Percentiles rank a stretch among this genome's conserved stretches.
These are phyloP conservation scores for Lithospermum erythrorhizon DNA, from an alignment of 257 asterid species.

Conservation along the genomic window DNA sequence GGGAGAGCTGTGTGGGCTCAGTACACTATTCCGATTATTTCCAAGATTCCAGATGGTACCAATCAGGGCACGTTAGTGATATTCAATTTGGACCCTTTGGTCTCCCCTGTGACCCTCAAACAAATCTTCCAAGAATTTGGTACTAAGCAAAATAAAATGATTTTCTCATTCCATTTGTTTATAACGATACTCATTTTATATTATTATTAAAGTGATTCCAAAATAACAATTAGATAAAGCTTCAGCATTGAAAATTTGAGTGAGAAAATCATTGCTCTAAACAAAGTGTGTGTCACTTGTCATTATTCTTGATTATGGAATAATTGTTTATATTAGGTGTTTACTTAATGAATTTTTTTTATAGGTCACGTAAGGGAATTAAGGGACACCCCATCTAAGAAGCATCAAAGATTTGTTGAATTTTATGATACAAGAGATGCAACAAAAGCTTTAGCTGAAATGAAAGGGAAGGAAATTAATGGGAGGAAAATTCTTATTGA, in stretches of 20 bases:
- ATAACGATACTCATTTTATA: too few species aligned
- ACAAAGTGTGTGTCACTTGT: neutral
- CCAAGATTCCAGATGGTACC: constrained; percentile 53
- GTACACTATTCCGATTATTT: constrained; percentile 43
- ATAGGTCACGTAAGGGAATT: constrained; percentile 80
- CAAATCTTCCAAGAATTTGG: constrained; percentile 56
- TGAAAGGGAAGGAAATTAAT: constrained; percentile 44
- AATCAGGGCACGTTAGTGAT: constrained; percentile 88
- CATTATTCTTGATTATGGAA: too few species aligned
- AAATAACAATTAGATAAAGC: too few species aligned
- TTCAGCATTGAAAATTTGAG: too few species aligned
- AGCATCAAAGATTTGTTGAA: constrained; percentile 66
- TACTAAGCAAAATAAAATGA: too few species aligned
- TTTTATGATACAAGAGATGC: constrained; percentile 71
- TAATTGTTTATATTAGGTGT: neutral
- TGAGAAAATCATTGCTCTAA: too few species aligned
- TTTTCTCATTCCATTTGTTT: too few species aligned
- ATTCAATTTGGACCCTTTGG: constrained; percentile 49
- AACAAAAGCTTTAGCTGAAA: constrained; percentile 46
- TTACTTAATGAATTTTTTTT: neutral
- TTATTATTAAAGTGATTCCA: too few species aligned
- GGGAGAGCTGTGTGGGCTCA: constrained; percentile 95
- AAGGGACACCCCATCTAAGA: constrained; percentile 78
- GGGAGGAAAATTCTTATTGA: constrained; percentile 44
- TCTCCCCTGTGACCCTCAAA: constrained; percentile 31